Base-by-base conservation (phyloP, 2,329 filamentous ascomycete species). In the Neospermospora avenae region DNA sequence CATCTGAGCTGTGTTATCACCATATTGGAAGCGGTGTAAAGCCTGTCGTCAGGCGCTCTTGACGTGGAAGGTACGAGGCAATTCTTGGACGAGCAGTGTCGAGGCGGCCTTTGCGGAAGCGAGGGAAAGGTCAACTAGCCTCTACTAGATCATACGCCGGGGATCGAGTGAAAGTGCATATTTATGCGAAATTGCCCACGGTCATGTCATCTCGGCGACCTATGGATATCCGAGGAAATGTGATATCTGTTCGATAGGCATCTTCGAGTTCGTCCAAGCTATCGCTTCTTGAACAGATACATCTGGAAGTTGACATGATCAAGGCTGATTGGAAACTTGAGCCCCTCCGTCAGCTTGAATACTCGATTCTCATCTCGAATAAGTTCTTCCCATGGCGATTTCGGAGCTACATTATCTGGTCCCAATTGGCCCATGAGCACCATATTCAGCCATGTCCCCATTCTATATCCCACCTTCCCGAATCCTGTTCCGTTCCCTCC, bases 221-320 rank as follows among this genome's bases (percentile, higher is more conserved):
- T 7, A 42, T 42, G 7, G 18, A 18, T 22, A 20, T 20, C 39
- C n/a, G 39, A 20, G 18, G 39, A 20, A 3, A 18, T 22, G n/a
- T 8, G 11, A 6, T 22, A 3, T 22, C 20, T n/a, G 13, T 10
- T 2, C 39, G 18, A 42, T 22, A 11, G 7, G 11, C 2, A 18
- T 10, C n/a, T 8, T 42, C 18, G 4, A n/a, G 20, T 8, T 18
- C n/a, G n/a, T 41, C 4, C 22, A 34, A 39, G 35, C 35, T 37
- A 53, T 37, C 20, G 11, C 35, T 25, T 18, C n/a, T 48, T 48
- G 71, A 96, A 97, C 18, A 96, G 71, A 77, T 96, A 91, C 68
- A 96, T 80, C 75, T 97, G 93, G 74, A 93, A 96, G 46, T 91
- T 84, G 91, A 96, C 96, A 72, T 96, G 90, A 76, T 97, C 93